These are phyloP conservation scores for Podosphaera fusca DNA, from an alignment of 2,329 filamentous ascomycete genomes.

Conservation along the genomic window DNA sequence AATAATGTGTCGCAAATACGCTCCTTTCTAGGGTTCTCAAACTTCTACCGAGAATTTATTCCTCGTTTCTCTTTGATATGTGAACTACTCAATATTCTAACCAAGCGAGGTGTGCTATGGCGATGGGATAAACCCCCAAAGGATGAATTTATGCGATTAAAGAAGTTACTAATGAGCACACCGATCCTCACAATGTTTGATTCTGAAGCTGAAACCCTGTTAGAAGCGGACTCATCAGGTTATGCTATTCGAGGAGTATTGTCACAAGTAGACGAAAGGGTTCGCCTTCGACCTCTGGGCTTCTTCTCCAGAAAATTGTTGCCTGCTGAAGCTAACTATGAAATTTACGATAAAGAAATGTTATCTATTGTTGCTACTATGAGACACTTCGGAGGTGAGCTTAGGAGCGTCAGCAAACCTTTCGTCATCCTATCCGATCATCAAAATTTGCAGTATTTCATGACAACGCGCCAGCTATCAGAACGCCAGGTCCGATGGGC, in stretches of 20 bases:
- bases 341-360: not conserved
- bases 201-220: not conserved
- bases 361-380: not conserved
- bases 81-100: not conserved
- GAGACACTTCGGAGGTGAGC: not conserved
- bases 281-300: too few relatives aligned
- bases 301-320: too few relatives aligned
- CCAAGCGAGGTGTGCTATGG: not conserved
- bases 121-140: not conserved
- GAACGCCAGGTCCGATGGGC: not conserved
- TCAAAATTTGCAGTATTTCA: too few relatives aligned
- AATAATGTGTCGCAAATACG: too few relatives aligned
- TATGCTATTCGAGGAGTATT: not conserved
- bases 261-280: too few relatives aligned
- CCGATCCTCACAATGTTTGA: not conserved
- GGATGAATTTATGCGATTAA: not conserved
- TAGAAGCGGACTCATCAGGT: not conserved
- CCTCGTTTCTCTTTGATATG: not conserved
- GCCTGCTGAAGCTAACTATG: too few relatives aligned
- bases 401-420: not conserved
- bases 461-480: too few relatives aligned
- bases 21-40: too few relatives aligned
- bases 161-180: too few relatives aligned
- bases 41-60: too few relatives aligned
- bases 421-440: not conserved